Percentiles rank a stretch among this genome's conserved stretches.
Evolutionary conservation across 805 yeast genomes (phyloP).

Genomic region (Torulaspora gathmanii): DNA sequence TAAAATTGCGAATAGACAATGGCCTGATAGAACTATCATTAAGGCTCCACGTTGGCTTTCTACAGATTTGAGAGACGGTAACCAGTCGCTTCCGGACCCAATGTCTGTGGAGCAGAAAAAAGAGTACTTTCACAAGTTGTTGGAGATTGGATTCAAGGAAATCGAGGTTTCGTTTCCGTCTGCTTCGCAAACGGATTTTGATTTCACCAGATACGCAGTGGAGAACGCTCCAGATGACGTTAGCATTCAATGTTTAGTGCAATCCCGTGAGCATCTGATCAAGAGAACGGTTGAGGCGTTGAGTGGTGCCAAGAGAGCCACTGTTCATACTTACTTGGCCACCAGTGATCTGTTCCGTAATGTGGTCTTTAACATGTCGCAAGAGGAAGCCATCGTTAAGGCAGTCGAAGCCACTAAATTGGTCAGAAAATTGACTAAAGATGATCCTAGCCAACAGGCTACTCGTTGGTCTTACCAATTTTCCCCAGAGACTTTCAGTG

Average conservation of each 20-base stretch:
- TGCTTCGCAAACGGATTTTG: slow-evolving; percentile 78
- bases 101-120: slow-evolving; percentile 72
- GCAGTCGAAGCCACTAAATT: slow-evolving; percentile 68
- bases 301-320: slow-evolving; percentile 68
- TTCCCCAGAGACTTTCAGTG: slow-evolving; percentile 75
- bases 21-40: slow-evolving; percentile 64
- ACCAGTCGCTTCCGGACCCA: slow-evolving; percentile 78
- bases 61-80: slow-evolving; percentile 77
- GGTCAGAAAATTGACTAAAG: slow-evolving; percentile 66
- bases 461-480: slow-evolving; percentile 71
- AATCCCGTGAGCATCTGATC: slow-evolving; percentile 69
- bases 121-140: slow-evolving; percentile 64
- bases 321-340: slow-evolving; percentile 68
- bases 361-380: slow-evolving; percentile 67
- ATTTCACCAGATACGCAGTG: slow-evolving; percentile 74
- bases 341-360: slow-evolving; percentile 72
- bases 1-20: slow-evolving; percentile 55
- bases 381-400: slow-evolving; percentile 59
- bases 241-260: slow-evolving; percentile 66
- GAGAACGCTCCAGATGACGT: slow-evolving; percentile 76
- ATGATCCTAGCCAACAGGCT: slow-evolving; percentile 58
- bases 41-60: slow-evolving; percentile 79
- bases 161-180: slow-evolving; percentile 79
- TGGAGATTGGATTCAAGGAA: slow-evolving; percentile 74
- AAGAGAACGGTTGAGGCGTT: slow-evolving; percentile 70